These are phyloP conservation scores for Peronospora tabacina DNA, from an alignment of 352 stramenopile species.

Conservation along the genomic window DNA sequence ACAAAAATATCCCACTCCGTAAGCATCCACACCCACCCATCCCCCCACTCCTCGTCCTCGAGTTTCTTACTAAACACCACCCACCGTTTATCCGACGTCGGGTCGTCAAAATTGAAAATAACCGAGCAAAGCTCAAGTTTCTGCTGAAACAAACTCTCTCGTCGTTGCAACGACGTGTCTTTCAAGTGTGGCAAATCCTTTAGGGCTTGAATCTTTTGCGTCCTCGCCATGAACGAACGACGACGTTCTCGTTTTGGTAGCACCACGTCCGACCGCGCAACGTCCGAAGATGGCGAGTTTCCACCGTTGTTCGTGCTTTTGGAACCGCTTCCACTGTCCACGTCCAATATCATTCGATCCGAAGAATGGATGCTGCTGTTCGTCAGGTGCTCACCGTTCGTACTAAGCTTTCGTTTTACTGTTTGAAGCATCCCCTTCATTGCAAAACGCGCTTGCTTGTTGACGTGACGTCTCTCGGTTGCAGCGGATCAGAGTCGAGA, in stretches of 20 bases:
- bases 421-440: constrained; percentile 89
- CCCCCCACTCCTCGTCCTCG: too few relatives aligned
- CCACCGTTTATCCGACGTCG: constrained; percentile 89
- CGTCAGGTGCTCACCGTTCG: constrained; percentile 68
- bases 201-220: constrained; percentile 81
- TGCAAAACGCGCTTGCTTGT: constrained; percentile 32
- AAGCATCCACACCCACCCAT: constrained; percentile 13
- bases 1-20: too few relatives aligned
- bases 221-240: constrained; percentile 74
- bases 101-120: constrained; percentile 96
- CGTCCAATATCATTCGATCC: constrained; percentile 58
- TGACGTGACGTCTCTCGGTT: constrained; percentile 1
- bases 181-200: constrained; percentile 83
- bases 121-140: constrained; percentile 95
- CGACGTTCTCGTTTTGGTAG: constrained; percentile 74
- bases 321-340: constrained; percentile 38
- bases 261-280: constrained; percentile 75
- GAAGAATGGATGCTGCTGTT: constrained; percentile 30
- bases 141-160: constrained; percentile 92
- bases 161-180: constrained; percentile 75
- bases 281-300: constrained; percentile 53
- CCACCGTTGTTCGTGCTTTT: constrained; percentile 15
- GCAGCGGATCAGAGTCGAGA: neutral
- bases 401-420: constrained; percentile 84
- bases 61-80: too few relatives aligned